Conservation (phyloP, 805 yeast species). For the Lipomyces yamadae region DNA sequence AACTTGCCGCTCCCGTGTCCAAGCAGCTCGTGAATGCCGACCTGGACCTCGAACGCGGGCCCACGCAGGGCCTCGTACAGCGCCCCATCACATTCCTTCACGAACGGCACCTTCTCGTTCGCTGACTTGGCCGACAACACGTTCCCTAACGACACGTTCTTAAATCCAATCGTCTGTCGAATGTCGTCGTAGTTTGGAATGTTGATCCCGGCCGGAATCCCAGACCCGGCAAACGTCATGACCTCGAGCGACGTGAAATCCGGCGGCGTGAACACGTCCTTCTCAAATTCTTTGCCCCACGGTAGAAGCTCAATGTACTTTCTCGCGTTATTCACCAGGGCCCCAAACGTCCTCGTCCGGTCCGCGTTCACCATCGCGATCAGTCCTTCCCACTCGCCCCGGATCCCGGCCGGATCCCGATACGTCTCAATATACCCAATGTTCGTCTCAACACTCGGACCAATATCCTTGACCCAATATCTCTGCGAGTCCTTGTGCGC, state of each 20-base stretch:
- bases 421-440: slow-evolving; percentile 92
- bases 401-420: slow-evolving; percentile 87
- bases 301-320: slow-evolving; percentile 70
- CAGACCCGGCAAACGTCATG: slow-evolving; percentile 84
- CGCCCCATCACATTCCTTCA: slow-evolving; percentile 57
- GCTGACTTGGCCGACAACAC: slow-evolving; percentile 76
- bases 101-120: slow-evolving; percentile 70
- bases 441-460: slow-evolving; percentile 78
- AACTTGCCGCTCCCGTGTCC: slow-evolving; percentile 93
- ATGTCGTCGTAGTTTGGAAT: slow-evolving; percentile 93
- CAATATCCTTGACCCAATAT: slow-evolving; percentile 84
- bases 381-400: slow-evolving; percentile 93
- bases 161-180: slow-evolving; percentile 80
- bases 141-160: slow-evolving; percentile 87
- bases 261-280: slow-evolving; percentile 86
- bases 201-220: slow-evolving; percentile 91
- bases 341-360: slow-evolving; percentile 77
- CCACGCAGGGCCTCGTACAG: slow-evolving; percentile 62
- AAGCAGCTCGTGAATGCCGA: slow-evolving; percentile 86
- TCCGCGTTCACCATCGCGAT: slow-evolving; percentile 90
- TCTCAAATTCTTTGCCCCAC: slow-evolving; percentile 77
- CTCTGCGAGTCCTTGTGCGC: slow-evolving; percentile 85
- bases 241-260: slow-evolving; percentile 92
- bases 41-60: slow-evolving; percentile 90
- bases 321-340: slow-evolving; percentile 69